Percentiles rank a stretch among this genome's conserved stretches.
These are phyloP conservation scores for Starmerella powellii DNA, from an alignment of 805 yeast species.

Conservation along the genomic window DNA sequence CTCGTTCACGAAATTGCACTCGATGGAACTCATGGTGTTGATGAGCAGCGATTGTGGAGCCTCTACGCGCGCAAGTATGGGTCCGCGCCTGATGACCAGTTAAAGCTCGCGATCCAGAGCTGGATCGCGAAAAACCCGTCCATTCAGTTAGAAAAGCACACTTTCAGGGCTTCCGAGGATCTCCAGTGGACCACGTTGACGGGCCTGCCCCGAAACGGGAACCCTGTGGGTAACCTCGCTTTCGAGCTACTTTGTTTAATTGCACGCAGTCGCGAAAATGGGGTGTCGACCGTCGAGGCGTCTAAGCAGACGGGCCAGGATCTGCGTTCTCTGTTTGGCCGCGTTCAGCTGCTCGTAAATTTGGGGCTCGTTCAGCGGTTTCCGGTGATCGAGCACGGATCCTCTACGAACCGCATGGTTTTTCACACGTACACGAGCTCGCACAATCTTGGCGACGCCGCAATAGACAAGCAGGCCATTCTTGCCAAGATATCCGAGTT, in stretches of 20 bases:
- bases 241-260: constrained; percentile 32
- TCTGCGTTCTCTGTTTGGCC: constrained; percentile 31
- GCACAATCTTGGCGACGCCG: neutral
- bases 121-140: constrained; percentile 16
- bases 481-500: constrained; percentile 23
- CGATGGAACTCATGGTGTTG: constrained; percentile 16
- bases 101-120: constrained; percentile 15
- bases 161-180: constrained; percentile 26
- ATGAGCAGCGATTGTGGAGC: constrained; percentile 11
- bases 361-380: constrained; percentile 28
- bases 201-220: constrained; percentile 26
- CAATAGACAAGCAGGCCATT: constrained; percentile 21
- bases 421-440: constrained; percentile 10
- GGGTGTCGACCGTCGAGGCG: constrained; percentile 30
- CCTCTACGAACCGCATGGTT: constrained; percentile 28
- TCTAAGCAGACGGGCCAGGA: constrained; percentile 32
- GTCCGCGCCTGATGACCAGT: constrained; percentile 12
- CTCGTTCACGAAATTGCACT: constrained; percentile 17
- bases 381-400: constrained; percentile 28
- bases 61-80: neutral
- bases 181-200: constrained; percentile 31
- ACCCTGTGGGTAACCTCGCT: constrained; percentile 29
- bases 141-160: constrained; percentile 12
- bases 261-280: constrained; percentile 32
- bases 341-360: constrained; percentile 27